Conservation (phyloP, 139 green algal species). For the Micractinium sp. region DNA sequence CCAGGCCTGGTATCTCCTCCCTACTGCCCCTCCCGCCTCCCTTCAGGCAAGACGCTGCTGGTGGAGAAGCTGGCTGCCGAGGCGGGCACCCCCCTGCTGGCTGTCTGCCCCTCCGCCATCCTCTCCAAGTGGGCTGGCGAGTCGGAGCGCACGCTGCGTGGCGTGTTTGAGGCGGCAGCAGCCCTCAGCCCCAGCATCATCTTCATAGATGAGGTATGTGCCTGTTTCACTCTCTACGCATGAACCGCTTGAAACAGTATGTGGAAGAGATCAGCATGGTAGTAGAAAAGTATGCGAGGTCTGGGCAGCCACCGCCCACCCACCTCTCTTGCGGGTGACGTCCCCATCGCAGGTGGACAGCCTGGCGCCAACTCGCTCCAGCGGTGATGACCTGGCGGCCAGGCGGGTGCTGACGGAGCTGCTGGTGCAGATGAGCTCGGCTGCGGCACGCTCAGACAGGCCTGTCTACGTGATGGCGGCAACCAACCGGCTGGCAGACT, state of each 20-base stretch:
- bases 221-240: no score
- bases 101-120: conserved; percentile 57
- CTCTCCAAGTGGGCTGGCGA: conserved; percentile 73
- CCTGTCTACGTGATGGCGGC: conserved; percentile 59
- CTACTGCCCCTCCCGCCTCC: not conserved
- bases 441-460: conserved; percentile 23
- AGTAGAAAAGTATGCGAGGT: no score
- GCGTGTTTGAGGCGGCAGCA: conserved; percentile 59
- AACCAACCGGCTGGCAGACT: conserved; percentile 73
- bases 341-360: not conserved
- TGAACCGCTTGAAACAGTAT: no score
- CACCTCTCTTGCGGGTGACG: not conserved
- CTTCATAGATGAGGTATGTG: conserved; percentile 66
- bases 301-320: no score
- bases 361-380: not conserved
- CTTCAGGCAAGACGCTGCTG: conserved; percentile 63
- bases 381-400: conserved; percentile 43
- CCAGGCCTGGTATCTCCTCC: not conserved
- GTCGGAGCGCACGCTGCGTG: conserved; percentile 61
- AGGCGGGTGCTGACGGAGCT: conserved; percentile 73
- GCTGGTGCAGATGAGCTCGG: conserved; percentile 57
- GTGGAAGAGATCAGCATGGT: no score
- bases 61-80: conserved; percentile 72
- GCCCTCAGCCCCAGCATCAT: conserved; percentile 59
- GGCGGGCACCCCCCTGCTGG: conserved; percentile 58